Evolutionary conservation across 108 stramenopile species (phyloP).

Genomic region (Cyclotella baltica): DNA sequence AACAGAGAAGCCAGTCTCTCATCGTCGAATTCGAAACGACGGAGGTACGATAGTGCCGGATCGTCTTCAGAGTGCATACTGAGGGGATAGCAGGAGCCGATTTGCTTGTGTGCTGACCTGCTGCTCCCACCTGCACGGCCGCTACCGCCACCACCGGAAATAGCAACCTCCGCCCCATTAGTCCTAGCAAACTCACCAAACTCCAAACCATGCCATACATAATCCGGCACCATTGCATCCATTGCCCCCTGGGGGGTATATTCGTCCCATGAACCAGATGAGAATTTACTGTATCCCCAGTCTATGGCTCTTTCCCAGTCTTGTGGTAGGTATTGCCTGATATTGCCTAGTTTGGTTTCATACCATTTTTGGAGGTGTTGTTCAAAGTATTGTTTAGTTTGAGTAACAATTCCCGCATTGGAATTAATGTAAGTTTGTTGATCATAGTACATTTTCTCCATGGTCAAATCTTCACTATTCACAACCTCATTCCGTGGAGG

Average conservation of each 20-base stretch:
- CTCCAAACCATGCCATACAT: conserved; percentile 59
- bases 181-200: conserved; percentile 31
- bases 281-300: conserved; percentile 6
- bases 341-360: conserved; percentile 10
- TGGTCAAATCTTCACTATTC: conserved; percentile 3
- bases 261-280: conserved; percentile 16
- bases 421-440: conserved; percentile 8
- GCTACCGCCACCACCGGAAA: conserved; percentile 17
- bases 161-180: conserved; percentile 37
- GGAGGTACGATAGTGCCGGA: conserved; percentile 23
- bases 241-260: conserved; percentile 60
- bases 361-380: conserved; percentile 30
- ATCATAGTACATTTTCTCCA: conserved; percentile 23
- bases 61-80: conserved; percentile 47
- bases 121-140: not conserved
- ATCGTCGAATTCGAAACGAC: not conserved
- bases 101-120: not conserved
- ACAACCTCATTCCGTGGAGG: conserved; percentile 4
- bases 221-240: conserved; percentile 58
- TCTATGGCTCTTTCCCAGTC: conserved; percentile 73
- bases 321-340: conserved; percentile 70
- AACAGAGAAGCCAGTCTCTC: conserved; percentile 5
- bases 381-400: not conserved
- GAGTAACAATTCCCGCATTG: not conserved
- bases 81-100: conserved; percentile 43